Evolutionary conservation across 805 yeast species (phyloP).

Genomic region (Sugiyamaella lignohabitans): DNA sequence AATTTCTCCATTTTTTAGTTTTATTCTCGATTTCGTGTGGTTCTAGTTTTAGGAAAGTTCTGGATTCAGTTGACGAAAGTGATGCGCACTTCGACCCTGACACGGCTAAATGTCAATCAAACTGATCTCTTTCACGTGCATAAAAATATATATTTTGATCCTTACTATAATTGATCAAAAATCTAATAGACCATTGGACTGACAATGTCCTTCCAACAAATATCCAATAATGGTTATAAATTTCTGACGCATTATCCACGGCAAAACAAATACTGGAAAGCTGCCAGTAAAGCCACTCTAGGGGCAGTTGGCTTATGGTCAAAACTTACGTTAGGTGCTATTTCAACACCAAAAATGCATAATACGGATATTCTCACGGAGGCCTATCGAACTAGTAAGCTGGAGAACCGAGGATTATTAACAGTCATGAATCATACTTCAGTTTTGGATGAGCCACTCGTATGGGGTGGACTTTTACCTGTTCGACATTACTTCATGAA

Average conservation of each 20-base stretch:
- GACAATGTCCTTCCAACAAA: slow-evolving; percentile 19
- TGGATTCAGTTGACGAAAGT: no score
- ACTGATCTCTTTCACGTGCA: no score
- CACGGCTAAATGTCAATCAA: no score
- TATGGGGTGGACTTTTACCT: slow-evolving; percentile 73
- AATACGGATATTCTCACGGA: slow-evolving; percentile 57
- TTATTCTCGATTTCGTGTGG: neutral
- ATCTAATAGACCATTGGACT: no score
- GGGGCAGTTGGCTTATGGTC: slow-evolving; percentile 56
- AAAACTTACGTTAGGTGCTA: slow-evolving; percentile 51
- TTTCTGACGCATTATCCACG: slow-evolving; percentile 61
- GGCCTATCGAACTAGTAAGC: slow-evolving; percentile 56
- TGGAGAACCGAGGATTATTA: slow-evolving; percentile 66
- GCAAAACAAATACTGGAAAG: slow-evolving; percentile 52
- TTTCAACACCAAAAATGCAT: slow-evolving; percentile 58
- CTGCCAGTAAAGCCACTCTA: slow-evolving; percentile 63
- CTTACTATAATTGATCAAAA: no score
- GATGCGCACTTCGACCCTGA: no score
- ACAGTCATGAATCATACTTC: slow-evolving; percentile 85
- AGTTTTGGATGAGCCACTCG: slow-evolving; percentile 74
- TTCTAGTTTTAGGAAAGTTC: no score
- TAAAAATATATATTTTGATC: no score
- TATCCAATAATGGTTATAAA: slow-evolving; percentile 50
- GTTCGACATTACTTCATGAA: slow-evolving; percentile 55
- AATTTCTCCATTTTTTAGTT: slow-evolving; percentile 61